Evolutionary conservation across 148 eudicot genomes (phyloP).

Genomic region (Dysphania ambrosioides): DNA sequence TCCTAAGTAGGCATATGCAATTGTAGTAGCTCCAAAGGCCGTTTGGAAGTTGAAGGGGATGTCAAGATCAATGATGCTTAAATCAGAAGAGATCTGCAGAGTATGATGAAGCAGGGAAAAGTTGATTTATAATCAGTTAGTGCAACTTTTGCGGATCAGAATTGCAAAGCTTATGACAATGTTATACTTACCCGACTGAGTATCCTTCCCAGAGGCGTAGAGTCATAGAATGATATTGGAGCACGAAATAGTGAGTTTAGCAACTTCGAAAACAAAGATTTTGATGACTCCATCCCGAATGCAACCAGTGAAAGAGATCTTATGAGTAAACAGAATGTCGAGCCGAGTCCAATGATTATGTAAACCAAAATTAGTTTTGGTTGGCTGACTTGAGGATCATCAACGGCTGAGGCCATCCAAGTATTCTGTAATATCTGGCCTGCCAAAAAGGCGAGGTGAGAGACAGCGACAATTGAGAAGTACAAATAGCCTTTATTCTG

Average conservation of each 20-base stretch:
- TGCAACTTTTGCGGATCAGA: background rate
- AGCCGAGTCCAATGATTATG: constrained; percentile 51
- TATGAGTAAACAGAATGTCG: constrained; percentile 36
- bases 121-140: background rate
- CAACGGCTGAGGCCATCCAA: constrained; percentile 88
- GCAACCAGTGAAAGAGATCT: constrained; percentile 51
- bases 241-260: constrained; percentile 72
- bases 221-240: constrained; percentile 91
- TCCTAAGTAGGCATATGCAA: constrained; percentile 48
- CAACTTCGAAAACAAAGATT: constrained; percentile 56
- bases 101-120: background rate
- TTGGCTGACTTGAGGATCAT: constrained; percentile 47
- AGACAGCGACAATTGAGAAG: constrained; percentile 39
- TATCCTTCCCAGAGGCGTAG: constrained; percentile 93
- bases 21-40: constrained; percentile 53
- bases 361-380: constrained; percentile 60
- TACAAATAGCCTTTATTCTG: constrained; percentile 54
- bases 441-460: constrained; percentile 43
- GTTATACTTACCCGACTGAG: constrained; percentile 58
- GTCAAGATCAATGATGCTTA: constrained; percentile 84
- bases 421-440: constrained; percentile 69
- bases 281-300: constrained; percentile 65
- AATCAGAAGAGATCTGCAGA: constrained; percentile 69
- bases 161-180: background rate
- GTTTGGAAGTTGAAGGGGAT: constrained; percentile 53